Evolutionary conservation across 768 basidiomycete genomes (phyloP).

Genomic region (Trametes elegans): DNA sequence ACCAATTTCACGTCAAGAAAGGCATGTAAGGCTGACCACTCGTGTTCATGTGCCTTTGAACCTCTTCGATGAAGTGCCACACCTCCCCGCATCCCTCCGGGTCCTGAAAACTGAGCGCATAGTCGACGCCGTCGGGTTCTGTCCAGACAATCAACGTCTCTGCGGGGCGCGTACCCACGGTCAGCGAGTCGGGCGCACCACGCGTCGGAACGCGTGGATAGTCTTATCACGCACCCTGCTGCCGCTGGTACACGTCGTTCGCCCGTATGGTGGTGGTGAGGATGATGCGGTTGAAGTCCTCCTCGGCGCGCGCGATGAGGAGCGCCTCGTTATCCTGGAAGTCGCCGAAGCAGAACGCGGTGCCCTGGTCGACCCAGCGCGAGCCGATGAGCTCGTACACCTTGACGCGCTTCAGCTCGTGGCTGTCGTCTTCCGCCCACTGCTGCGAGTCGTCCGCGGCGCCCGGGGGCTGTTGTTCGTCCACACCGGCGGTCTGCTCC

Average conservation of each 20-base stretch:
- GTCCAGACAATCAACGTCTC: constrained; percentile 99
- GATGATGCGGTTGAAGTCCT: constrained; percentile 67
- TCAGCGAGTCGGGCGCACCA: constrained; percentile 3
- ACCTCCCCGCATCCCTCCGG: constrained; percentile 93
- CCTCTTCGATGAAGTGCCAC: constrained; percentile 95
- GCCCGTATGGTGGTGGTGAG: constrained; percentile 78
- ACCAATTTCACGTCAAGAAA: not conserved
- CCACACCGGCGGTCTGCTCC: constrained; percentile 8
- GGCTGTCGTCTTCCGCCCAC: constrained; percentile 57
- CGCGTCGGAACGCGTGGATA: constrained; percentile 15
- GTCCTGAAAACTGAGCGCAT: constrained; percentile 96
- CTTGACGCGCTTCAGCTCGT: constrained; percentile 89
- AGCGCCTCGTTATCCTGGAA: constrained; percentile 78
- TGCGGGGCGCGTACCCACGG: constrained; percentile 31
- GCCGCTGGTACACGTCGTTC: constrained; percentile 82
- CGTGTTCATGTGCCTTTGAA: constrained; percentile 78
- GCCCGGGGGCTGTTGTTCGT: constrained; percentile 22
- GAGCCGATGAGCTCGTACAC: constrained; percentile 93
- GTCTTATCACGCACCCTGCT: constrained; percentile 61
- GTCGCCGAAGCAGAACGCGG: constrained; percentile 93
- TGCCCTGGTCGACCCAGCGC: constrained; percentile 95
- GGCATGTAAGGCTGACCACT: constrained; percentile 45
- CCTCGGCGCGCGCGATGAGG: constrained; percentile 81
- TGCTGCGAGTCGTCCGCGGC: constrained; percentile 58
- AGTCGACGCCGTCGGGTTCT: constrained; percentile 90